Evolutionary conservation across 2,329 filamentous ascomycete species (phyloP).

Genomic region (Talaromyces sp.): DNA sequence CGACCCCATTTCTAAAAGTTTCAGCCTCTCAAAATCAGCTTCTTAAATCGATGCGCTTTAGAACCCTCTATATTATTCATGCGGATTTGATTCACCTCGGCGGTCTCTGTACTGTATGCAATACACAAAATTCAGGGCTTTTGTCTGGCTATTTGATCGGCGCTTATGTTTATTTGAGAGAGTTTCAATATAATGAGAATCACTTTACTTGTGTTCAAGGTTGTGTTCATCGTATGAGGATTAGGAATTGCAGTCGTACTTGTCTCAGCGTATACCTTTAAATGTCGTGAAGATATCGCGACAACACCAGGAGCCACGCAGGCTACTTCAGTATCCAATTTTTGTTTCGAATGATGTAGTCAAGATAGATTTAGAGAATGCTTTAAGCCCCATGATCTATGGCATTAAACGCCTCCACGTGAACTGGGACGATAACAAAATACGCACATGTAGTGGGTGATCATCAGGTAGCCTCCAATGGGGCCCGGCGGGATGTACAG

Average conservation of each 20-base stretch:
- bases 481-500: too few relatives aligned
- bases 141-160: neutral
- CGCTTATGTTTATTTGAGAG: neutral
- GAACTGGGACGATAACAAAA: neutral
- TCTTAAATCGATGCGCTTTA: neutral
- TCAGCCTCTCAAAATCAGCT: neutral
- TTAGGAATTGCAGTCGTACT: too few relatives aligned
- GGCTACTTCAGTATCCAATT: too few relatives aligned
- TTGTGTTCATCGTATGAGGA: neutral
- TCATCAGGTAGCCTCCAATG: neutral
- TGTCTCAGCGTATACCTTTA: too few relatives aligned
- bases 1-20: too few relatives aligned
- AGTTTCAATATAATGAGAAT: conserved; percentile 7
- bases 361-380: too few relatives aligned
- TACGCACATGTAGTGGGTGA: neutral
- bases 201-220: too few relatives aligned
- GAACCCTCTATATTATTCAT: neutral
- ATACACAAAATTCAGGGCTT: neutral
- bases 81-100: neutral
- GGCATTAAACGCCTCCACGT: neutral
- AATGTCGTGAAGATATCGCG: neutral
- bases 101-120: conserved; percentile 7
- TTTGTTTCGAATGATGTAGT: too few relatives aligned
- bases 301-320: neutral
- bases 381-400: neutral